Evolutionary conservation across 345 rosid species (phyloP).

Genomic region (Reutealis trisperma): DNA sequence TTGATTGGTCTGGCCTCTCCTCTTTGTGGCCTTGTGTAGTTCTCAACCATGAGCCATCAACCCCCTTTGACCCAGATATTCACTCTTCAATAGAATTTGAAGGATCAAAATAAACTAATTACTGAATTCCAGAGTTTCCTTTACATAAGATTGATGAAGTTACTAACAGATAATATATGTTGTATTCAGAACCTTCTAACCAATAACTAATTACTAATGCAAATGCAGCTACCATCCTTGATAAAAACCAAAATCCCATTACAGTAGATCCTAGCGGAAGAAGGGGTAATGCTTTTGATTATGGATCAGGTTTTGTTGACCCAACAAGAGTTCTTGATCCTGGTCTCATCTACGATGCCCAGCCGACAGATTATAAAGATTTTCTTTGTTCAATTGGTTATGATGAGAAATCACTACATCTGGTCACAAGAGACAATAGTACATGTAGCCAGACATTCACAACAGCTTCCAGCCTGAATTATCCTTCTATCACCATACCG

Average conservation of each 20-base stretch:
- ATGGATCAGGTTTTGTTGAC: conserved; percentile 52
- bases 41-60: not conserved
- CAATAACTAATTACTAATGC: conserved; percentile 15
- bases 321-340: conserved; percentile 50
- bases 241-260: conserved; percentile 43
- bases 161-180: not conserved
- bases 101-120: no score
- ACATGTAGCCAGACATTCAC: conserved; percentile 36
- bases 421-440: conserved; percentile 51
- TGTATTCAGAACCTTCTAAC: conserved; percentile 2
- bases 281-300: conserved; percentile 52
- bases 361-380: conserved; percentile 40
- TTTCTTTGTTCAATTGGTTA: conserved; percentile 57
- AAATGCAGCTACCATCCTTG: conserved; percentile 46
- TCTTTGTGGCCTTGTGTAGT: not conserved
- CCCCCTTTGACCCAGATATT: not conserved
- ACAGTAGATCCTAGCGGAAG: conserved; percentile 50
- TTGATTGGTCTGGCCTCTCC: not conserved
- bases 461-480: conserved; percentile 45
- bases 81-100: not conserved
- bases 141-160: not conserved
- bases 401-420: conserved; percentile 43
- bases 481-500: conserved; percentile 52
- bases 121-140: not conserved
- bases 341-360: conserved; percentile 48